Percentiles rank a stretch among this genome's conserved stretches.
These are phyloP conservation scores for Populus davidiana DNA, from an alignment of 345 rosid genomes.

Conservation along the genomic window DNA sequence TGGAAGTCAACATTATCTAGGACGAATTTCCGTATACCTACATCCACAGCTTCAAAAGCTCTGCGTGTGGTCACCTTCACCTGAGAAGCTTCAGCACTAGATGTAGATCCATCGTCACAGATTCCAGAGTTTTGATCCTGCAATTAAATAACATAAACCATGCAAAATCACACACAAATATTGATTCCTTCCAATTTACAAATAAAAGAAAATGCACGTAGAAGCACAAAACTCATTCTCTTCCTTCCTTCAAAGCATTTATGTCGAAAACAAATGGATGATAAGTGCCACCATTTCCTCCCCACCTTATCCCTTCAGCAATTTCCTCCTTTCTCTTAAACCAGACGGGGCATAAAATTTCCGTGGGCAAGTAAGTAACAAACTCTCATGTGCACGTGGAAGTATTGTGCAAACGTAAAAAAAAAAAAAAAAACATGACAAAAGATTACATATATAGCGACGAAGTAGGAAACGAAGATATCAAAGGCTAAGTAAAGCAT, in stretches of 20 bases:
- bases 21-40: conserved; percentile 23
- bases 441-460: too few species aligned
- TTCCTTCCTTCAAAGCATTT: background rate
- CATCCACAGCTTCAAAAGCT: conserved; percentile 47
- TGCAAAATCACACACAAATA: background rate
- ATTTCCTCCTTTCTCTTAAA: conserved; percentile 6
- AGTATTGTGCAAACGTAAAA: background rate
- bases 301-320: background rate
- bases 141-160: conserved; percentile 2
- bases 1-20: background rate
- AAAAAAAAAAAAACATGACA: background rate
- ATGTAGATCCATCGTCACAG: conserved; percentile 44
- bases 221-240: background rate
- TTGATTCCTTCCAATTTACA: background rate
- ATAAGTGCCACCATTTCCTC: background rate
- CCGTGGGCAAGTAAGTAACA: background rate
- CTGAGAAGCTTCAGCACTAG: conserved; percentile 48
- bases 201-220: background rate
- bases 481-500: background rate
- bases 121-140: conserved; percentile 37
- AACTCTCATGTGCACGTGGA: background rate
- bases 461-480: background rate
- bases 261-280: background rate
- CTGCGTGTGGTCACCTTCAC: conserved; percentile 42
- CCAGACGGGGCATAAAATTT: background rate